Evolutionary conservation across 208 protist species (phyloP).

Genomic region (Trypanosoma congolense): DNA sequence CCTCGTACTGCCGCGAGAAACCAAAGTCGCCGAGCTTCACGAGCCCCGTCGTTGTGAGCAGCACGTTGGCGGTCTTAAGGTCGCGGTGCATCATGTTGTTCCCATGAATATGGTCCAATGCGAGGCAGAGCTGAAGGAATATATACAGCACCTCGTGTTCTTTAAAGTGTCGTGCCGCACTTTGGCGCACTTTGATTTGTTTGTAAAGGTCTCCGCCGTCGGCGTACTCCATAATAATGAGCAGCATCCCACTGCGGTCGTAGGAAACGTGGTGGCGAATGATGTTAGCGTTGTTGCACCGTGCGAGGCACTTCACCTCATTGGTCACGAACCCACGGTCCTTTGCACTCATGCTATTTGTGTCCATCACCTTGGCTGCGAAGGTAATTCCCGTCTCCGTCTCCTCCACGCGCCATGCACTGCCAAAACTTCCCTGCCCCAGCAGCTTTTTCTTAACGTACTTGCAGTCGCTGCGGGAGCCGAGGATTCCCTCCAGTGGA

Average conservation of each 20-base stretch:
- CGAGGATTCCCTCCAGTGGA: constrained; percentile 70
- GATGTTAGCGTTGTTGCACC: constrained; percentile 89
- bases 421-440: constrained; percentile 91
- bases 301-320: constrained; percentile 90
- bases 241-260: constrained; percentile 57
- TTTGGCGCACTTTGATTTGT: constrained; percentile 75
- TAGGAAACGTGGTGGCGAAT: constrained; percentile 68
- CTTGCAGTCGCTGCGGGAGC: constrained; percentile 47
- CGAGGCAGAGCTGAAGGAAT: constrained; percentile 78
- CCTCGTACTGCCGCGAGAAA: constrained; percentile 82
- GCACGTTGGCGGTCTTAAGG: constrained; percentile 85
- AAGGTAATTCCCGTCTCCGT: constrained; percentile 53
- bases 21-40: constrained; percentile 89
- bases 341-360: constrained; percentile 82
- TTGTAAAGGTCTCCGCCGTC: constrained; percentile 78
- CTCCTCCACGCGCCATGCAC: constrained; percentile 81
- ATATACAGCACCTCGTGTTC: constrained; percentile 86
- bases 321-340: constrained; percentile 91
- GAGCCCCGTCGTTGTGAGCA: constrained; percentile 74
- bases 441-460: constrained; percentile 86
- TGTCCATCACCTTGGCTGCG: constrained; percentile 91
- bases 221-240: constrained; percentile 89
- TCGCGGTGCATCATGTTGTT: constrained; percentile 89
- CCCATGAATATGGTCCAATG: constrained; percentile 83
- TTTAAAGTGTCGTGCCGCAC: constrained; percentile 59